phyloP scores from a whole-genome alignment of 345 rosid genomes.

The Ricinus communis region DNA sequence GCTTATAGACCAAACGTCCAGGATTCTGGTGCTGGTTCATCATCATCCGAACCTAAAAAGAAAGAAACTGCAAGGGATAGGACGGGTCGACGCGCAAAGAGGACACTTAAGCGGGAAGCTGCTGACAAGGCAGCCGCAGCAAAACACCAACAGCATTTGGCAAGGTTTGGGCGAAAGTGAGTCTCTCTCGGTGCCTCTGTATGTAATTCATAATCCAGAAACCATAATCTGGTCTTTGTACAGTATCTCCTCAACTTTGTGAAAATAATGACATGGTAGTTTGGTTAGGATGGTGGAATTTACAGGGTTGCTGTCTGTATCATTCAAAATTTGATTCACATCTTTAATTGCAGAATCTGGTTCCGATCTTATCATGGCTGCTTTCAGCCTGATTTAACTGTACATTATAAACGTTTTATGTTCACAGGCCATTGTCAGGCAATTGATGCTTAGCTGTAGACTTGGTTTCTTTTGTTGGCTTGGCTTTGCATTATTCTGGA shows the following conservation, averaged over 20 bases:
- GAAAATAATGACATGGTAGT: conserved; percentile 19
- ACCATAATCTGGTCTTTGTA: conserved; percentile 20
- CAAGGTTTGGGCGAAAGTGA: conserved; percentile 33
- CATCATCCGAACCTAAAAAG: conserved; percentile 56
- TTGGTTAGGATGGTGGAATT: not conserved
- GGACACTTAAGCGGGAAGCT: conserved; percentile 90
- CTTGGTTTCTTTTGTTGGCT: no score
- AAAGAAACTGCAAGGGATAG: conserved; percentile 46
- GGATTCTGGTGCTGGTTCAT: conserved; percentile 53
- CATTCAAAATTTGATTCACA: not conserved
- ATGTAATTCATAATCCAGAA: conserved; percentile 8
- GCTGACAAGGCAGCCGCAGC: conserved; percentile 80
- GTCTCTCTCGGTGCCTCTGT: not conserved
- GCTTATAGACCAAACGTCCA: conserved; percentile 34
- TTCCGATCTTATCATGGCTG: not conserved
- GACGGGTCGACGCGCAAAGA: conserved; percentile 83
- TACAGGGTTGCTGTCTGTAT: not conserved
- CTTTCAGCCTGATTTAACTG: not conserved
- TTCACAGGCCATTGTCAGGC: no score
- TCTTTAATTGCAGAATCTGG: not conserved
- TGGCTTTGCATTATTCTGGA: no score
- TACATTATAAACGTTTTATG: not conserved
- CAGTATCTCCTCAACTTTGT: conserved; percentile 11
- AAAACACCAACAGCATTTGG: conserved; percentile 40
- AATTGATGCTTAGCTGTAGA: no score